Evolutionary conservation across 805 yeast genomes (phyloP).

Genomic region (Kuraishia piskuri): DNA sequence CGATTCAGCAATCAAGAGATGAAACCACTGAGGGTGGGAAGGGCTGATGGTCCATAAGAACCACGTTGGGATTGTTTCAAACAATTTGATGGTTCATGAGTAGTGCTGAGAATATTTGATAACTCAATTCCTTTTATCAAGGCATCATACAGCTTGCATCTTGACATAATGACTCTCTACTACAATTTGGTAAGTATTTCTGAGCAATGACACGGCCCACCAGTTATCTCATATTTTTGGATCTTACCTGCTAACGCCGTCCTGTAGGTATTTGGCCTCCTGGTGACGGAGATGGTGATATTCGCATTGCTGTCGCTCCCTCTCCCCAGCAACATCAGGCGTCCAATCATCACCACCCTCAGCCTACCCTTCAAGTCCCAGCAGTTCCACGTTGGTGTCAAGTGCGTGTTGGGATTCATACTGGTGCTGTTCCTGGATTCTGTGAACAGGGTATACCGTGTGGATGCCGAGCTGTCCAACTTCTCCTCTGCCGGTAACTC

Average conservation of each 20-base stretch:
- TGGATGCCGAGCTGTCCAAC: conserved; percentile 48
- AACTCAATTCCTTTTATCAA: not conserved
- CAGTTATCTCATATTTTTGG: not conserved
- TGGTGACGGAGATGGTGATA: conserved; percentile 68
- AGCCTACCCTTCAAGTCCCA: conserved; percentile 64
- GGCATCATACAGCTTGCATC: not conserved
- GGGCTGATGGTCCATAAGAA: too few relatives aligned
- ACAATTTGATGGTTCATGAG: too few relatives aligned
- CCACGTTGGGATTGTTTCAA: too few relatives aligned
- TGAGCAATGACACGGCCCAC: not conserved
- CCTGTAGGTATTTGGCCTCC: conserved; percentile 54
- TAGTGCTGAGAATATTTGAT: too few relatives aligned
- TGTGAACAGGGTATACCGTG: conserved; percentile 70
- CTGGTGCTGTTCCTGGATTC: conserved; percentile 81
- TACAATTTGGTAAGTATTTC: conserved; percentile 1
- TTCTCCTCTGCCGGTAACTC: conserved; percentile 7
- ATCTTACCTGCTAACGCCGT: not conserved
- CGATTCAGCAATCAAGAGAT: not conserved
- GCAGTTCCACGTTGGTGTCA: conserved; percentile 67
- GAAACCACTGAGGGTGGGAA: not conserved
- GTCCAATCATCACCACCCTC: conserved; percentile 53
- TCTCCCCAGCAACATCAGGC: conserved; percentile 66
- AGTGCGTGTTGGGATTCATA: conserved; percentile 78
- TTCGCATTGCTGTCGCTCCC: conserved; percentile 82
- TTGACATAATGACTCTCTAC: not conserved